phyloP scores from a whole-genome alignment of 306 rosid genomes.

The Crataegus laevigata region DNA sequence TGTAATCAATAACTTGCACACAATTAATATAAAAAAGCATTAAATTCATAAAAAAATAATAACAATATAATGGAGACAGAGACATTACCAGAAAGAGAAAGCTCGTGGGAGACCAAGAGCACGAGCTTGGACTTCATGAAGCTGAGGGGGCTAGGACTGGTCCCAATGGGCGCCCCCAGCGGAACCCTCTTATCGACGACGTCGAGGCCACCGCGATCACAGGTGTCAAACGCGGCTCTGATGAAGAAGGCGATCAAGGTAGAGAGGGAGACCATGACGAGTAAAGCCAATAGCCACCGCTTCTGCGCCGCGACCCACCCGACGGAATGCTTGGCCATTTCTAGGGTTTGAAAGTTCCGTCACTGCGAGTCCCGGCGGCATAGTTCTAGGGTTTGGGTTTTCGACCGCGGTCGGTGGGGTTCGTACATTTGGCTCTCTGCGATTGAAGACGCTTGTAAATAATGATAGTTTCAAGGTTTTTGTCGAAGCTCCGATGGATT shows the following conservation, averaged over 20 bases:
- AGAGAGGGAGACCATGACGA: conserved; percentile 26
- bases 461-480: background rate
- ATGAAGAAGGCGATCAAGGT: conserved; percentile 42
- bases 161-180: conserved; percentile 4
- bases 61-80: background rate
- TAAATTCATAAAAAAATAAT: background rate
- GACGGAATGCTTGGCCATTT: conserved; percentile 29
- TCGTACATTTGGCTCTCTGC: conserved; percentile 22
- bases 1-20: background rate
- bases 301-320: conserved; percentile 30
- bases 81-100: conserved; percentile 64
- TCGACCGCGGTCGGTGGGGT: background rate
- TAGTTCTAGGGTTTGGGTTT: conserved; percentile 21
- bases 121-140: conserved; percentile 86
- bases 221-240: conserved; percentile 48
- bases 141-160: conserved; percentile 38
- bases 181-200: conserved; percentile 10
- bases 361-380: background rate
- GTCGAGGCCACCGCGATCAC: conserved; percentile 26
- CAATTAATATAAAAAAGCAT: background rate
- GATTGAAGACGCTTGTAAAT: background rate
- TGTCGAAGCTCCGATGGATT: background rate
- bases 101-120: conserved; percentile 81
- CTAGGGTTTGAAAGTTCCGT: background rate
- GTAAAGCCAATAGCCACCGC: conserved; percentile 32